phyloP scores from a whole-genome alignment of 129 eudicot genomes.

The Flaveria brownii region DNA sequence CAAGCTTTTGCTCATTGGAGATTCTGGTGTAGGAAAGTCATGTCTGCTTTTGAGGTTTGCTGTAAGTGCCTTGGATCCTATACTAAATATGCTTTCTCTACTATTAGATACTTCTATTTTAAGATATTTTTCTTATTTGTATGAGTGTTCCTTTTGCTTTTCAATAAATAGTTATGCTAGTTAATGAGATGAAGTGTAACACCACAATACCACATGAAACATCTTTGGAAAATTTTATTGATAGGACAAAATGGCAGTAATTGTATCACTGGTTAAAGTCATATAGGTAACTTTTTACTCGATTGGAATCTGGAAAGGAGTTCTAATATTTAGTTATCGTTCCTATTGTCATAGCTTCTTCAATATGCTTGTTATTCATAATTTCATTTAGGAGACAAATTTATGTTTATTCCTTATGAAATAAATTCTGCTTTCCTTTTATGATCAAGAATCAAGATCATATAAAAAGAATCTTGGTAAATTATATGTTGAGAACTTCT shows the following conservation, averaged over 20 bases:
- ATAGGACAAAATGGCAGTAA: neutral
- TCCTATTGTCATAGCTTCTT: neutral
- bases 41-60: constrained; percentile 52
- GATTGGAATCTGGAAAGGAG: neutral
- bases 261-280: neutral
- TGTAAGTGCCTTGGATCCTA: constrained; percentile 35
- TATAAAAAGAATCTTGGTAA: neutral
- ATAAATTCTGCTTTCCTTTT: neutral
- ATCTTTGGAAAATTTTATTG: neutral
- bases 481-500: neutral
- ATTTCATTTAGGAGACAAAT: neutral
- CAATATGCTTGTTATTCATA: neutral
- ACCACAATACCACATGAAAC: neutral
- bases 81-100: neutral
- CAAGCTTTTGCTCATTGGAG: constrained; percentile 53
- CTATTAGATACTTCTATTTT: neutral
- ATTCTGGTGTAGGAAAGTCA: constrained; percentile 51
- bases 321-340: neutral
- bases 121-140: neutral
- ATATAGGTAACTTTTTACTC: neutral
- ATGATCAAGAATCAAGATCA: neutral
- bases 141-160: neutral
- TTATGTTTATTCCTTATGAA: neutral
- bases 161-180: neutral
- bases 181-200: constrained; percentile 8